These are phyloP conservation scores for Fusarium sp. DNA, from an alignment of 2,329 filamentous ascomycete genomes.

Conservation along the genomic window DNA sequence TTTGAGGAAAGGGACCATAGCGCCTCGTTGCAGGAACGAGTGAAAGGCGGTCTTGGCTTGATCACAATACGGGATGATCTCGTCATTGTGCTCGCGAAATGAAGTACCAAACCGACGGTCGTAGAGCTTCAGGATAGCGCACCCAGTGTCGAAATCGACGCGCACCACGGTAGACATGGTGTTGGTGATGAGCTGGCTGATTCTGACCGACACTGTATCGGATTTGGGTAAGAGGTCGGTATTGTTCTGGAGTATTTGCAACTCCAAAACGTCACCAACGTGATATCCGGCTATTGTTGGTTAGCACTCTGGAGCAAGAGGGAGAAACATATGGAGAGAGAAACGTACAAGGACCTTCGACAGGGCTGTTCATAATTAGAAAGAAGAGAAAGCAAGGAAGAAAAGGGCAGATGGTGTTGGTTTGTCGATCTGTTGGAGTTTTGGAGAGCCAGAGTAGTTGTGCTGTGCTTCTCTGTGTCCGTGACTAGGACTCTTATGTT, in stretches of 20 bases:
- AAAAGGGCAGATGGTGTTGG: no score
- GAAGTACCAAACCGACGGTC: neutral
- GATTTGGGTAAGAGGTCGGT: neutral
- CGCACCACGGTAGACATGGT: neutral
- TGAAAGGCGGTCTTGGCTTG: neutral
- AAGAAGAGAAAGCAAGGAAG: neutral
- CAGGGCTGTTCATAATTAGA: neutral
- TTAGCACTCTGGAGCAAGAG: neutral
- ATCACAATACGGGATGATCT: neutral
- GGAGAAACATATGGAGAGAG: rapidly evolving
- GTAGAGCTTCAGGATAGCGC: neutral
- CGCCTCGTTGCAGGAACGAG: neutral
- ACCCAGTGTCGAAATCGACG: neutral
- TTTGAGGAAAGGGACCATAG: neutral
- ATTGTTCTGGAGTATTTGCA: neutral
- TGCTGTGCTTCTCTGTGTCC: no score
- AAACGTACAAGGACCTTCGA: neutral
- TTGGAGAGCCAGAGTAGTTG: no score
- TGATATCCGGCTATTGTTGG: neutral
- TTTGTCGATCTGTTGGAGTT: no score
- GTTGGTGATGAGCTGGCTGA: neutral
- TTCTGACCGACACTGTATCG: neutral
- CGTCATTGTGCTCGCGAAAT: neutral
- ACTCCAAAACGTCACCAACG: neutral
- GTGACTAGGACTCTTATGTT: no score